A percentile compares a stretch with the other conserved stretches of the same genome.
Conservation (phyloP, 1,139 yeast genomes). For the Protomyces macrosporus region DNA sequence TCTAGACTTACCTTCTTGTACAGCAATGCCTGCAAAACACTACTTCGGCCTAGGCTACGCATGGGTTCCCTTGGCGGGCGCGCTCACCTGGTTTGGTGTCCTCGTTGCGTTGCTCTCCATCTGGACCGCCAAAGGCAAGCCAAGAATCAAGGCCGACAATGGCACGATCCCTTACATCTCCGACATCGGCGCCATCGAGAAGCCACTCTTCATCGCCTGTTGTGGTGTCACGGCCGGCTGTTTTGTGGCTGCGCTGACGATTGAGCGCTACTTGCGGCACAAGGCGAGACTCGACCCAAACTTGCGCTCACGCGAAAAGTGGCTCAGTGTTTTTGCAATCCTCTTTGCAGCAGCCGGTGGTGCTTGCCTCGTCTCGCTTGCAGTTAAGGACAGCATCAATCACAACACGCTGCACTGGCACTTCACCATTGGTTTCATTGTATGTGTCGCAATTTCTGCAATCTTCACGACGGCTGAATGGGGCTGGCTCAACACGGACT, state of each 20-base stretch:
- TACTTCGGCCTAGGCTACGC: constrained; percentile 19
- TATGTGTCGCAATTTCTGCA: constrained; percentile 61
- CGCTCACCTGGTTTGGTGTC: constrained; percentile 71
- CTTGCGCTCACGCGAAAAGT: constrained; percentile 47
- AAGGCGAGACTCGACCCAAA: constrained; percentile 53
- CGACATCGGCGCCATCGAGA: constrained; percentile 78
- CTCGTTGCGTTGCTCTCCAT: constrained; percentile 60
- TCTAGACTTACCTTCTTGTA: not conserved
- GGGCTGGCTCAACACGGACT: constrained; percentile 55
- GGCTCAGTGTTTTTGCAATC: constrained; percentile 50
- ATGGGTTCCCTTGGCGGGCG: constrained; percentile 49
- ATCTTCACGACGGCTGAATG: constrained; percentile 58
- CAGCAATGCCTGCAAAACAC: constrained; percentile 1
- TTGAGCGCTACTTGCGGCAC: constrained; percentile 54
- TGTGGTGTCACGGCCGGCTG: constrained; percentile 73
- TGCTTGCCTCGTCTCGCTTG: constrained; percentile 66
- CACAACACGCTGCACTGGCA: constrained; percentile 54
- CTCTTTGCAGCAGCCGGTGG: constrained; percentile 61
- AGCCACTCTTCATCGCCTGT: constrained; percentile 78
- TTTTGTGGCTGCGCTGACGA: constrained; percentile 59
- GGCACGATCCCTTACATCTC: constrained; percentile 53
- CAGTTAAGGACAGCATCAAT: constrained; percentile 63
- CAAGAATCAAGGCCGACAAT: constrained; percentile 8
- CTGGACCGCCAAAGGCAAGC: constrained; percentile 69
- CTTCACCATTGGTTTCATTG: constrained; percentile 47